These are phyloP conservation scores for Entrophospora sp. DNA, from an alignment of 192 early-diverging fungal genomes.

Conservation along the genomic window DNA sequence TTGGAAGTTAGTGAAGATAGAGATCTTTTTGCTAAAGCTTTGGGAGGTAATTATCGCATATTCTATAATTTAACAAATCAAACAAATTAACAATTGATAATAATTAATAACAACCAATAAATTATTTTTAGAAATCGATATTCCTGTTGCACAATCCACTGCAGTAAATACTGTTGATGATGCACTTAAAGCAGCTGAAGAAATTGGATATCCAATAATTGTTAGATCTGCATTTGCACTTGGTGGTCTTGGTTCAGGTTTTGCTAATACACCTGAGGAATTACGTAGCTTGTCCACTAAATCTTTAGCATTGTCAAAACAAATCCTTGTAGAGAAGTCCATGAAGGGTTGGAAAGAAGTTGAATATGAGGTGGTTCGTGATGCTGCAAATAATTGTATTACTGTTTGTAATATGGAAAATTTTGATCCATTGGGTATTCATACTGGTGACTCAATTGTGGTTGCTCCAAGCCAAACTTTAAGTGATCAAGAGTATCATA, in stretches of 20 bases:
- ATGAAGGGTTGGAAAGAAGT: constrained; percentile 99
- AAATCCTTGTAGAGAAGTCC: constrained; percentile 87
- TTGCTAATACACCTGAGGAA: constrained; percentile 84
- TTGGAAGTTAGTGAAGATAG: constrained; percentile 97
- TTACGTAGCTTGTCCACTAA: constrained; percentile 69
- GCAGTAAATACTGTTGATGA: constrained; percentile 78
- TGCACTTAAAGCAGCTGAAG: constrained; percentile 73
- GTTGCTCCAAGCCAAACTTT: constrained; percentile 97
- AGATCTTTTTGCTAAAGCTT: constrained; percentile 81
- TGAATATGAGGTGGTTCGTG: constrained; percentile 97
- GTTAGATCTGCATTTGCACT: constrained; percentile 94
- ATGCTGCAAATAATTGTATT: constrained; percentile 92
- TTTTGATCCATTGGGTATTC: constrained; percentile 98
- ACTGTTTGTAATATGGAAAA: constrained; percentile 99
- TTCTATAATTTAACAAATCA: too few species aligned
- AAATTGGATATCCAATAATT: constrained; percentile 94
- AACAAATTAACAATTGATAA: too few species aligned
- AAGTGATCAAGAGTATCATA: constrained; percentile 97
- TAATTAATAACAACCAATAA: too few species aligned
- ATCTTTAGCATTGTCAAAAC: constrained; percentile 87
- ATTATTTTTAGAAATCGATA: constrained; percentile 64
- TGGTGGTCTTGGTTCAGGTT: constrained; percentile 95
- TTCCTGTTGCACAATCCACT: constrained; percentile 83
- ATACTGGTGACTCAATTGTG: constrained; percentile 99
- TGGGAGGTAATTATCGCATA: constrained; percentile 31